phyloP scores from a whole-genome alignment of 495 filamentous ascomycete genomes.

The Lasiosphaeria hispida region DNA sequence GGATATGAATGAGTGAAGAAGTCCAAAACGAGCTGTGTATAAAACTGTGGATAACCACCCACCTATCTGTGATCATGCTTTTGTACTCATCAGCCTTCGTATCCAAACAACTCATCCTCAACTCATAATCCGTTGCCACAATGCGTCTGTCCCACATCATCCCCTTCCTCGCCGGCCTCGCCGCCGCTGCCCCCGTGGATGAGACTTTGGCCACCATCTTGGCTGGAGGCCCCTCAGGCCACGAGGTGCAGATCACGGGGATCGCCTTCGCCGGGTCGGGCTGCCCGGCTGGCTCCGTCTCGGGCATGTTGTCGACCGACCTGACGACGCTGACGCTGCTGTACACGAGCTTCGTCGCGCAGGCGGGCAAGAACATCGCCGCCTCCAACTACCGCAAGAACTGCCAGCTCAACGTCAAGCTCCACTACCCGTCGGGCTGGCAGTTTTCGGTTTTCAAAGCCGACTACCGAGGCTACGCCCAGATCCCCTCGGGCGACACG shows the following conservation, averaged over 20 bases:
- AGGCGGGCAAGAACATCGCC: conserved; percentile 40
- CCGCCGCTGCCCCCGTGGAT: conserved; percentile 3
- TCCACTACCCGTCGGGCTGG: conserved; percentile 51
- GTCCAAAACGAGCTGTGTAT: no score
- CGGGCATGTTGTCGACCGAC: conserved; percentile 42
- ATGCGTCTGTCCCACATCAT: conserved; percentile 18
- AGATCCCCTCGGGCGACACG: conserved; percentile 40
- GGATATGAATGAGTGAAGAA: no score
- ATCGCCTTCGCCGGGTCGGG: conserved; percentile 51
- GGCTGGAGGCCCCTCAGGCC: conserved; percentile 21
- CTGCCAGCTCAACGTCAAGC: conserved; percentile 51
- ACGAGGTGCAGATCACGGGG: conserved; percentile 35
- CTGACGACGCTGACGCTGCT: conserved; percentile 47
- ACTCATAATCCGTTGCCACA: background rate
- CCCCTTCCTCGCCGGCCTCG: conserved; percentile 17
- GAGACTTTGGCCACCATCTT: background rate
- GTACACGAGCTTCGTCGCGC: conserved; percentile 46
- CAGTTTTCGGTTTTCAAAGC: conserved; percentile 53
- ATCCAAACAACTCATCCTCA: background rate
- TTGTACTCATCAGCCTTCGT: background rate
- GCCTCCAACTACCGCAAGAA: conserved; percentile 45
- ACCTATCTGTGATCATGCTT: background rate
- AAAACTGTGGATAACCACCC: background rate
- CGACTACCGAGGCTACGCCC: conserved; percentile 50
- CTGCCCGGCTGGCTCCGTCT: conserved; percentile 45